phyloP scores from a whole-genome alignment of 495 filamentous ascomycete species.

The Lasiosphaeria ovina region DNA sequence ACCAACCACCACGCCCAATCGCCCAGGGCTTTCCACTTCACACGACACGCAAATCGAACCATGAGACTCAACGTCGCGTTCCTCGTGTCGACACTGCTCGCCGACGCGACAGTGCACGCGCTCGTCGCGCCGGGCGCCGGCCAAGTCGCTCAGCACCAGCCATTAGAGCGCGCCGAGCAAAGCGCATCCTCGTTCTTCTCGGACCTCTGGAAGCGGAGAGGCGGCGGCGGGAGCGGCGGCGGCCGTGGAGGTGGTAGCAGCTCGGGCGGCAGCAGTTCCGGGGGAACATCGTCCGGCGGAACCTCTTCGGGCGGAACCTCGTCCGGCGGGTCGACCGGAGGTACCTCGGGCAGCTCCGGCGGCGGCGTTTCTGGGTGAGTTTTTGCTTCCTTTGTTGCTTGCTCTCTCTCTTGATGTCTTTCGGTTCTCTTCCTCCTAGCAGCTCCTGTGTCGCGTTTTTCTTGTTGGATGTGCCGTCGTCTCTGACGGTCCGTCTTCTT shows the following conservation, averaged over 20 bases:
- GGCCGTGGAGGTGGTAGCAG: constrained; percentile 47
- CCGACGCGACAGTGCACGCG: constrained; percentile 16
- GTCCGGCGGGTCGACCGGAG: too few relatives aligned
- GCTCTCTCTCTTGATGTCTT: too few relatives aligned
- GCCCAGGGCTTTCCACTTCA: too few relatives aligned
- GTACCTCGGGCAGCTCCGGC: too few relatives aligned
- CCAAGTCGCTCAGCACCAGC: constrained; percentile 24
- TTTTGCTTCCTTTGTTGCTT: background rate
- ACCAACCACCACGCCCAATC: background rate
- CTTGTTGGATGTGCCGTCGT: too few relatives aligned
- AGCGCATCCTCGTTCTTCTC: constrained; percentile 19
- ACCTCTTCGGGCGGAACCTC: constrained; percentile 5
- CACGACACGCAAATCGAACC: background rate
- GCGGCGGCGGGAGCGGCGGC: constrained; percentile 52
- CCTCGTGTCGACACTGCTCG: constrained; percentile 11
- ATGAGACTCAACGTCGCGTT: constrained; percentile 12
- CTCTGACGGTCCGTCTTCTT: too few relatives aligned
- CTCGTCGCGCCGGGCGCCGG: constrained; percentile 11
- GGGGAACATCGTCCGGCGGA: constrained; percentile 9
- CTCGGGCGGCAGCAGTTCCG: constrained; percentile 37
- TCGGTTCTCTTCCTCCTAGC: too few relatives aligned
- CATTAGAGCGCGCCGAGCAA: constrained; percentile 22
- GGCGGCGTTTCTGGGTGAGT: constrained; percentile 2
- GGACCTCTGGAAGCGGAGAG: constrained; percentile 57
- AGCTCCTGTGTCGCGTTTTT: too few relatives aligned